Evolutionary conservation across 805 yeast species (phyloP).

Genomic region (Metschnikowia orientalis): DNA sequence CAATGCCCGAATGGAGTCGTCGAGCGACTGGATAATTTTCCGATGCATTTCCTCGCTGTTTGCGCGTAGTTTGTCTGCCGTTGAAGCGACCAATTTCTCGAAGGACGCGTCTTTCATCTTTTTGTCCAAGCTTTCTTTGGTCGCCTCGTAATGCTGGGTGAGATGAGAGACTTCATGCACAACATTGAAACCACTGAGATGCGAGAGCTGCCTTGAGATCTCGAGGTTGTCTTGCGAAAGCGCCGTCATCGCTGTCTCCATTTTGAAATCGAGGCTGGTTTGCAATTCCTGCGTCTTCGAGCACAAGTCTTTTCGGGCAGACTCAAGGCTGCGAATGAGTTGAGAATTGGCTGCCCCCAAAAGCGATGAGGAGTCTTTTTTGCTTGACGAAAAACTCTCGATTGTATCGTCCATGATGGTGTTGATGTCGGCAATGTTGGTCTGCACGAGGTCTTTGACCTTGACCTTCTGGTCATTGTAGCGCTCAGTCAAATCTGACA

Average conservation of each 20-base stretch:
- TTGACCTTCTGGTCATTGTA: conserved; percentile 2
- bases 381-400: not conserved
- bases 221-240: conserved; percentile 1
- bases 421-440: conserved; percentile 2
- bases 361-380: not conserved
- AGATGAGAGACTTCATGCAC: not conserved
- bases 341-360: not conserved
- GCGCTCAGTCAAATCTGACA: conserved; percentile 1
- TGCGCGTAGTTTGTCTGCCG: conserved; percentile 1
- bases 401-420: not conserved
- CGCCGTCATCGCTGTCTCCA: not conserved
- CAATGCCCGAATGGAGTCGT: conserved; percentile 1
- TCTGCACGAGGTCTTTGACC: conserved; percentile 3
- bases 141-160: not conserved
- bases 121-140: not conserved
- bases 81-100: not conserved
- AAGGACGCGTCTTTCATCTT: not conserved
- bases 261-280: not conserved
- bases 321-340: not conserved
- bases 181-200: conserved; percentile 1
- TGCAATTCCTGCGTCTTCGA: conserved; percentile 2
- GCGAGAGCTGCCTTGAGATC: not conserved
- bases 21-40: not conserved
- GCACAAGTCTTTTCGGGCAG: not conserved
- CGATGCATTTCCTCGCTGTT: not conserved